Evolutionary conservation across 2,329 filamentous ascomycete genomes (phyloP), one percentile per base, ranked within the genome.

Genomic region (Cladosporium sp.): DNA sequence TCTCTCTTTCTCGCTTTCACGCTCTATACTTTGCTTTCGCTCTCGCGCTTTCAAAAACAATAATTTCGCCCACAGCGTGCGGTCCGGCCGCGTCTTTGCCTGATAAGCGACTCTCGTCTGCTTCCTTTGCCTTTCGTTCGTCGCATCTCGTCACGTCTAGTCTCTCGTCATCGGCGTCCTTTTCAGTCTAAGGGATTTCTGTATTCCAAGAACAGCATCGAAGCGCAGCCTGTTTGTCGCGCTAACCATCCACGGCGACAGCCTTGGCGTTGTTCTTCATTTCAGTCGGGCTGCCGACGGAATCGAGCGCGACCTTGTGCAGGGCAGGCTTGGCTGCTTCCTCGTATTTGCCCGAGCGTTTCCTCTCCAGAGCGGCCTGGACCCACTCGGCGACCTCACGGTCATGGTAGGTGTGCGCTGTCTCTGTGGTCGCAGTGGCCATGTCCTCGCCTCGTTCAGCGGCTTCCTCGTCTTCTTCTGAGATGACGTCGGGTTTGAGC

Each of bases 371-470:
- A 21, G 91, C 90, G 7, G 80, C 82, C 47, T 84, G 85, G 1
- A 97, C 94, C 95, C 95, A 99, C 32, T 87, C 85, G 0, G 92
- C 92, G 5, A 98, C 92, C 76, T 98, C 93, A 44, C 84, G 81
- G 72, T 99, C 94, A 4, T 88, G 78, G 38, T 73, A 73, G 6
- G 67, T 68, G 36, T 72, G 67, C 3, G 72, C 66, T 74, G 73
- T 68, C 69, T 75, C 67, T 69, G 71, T 74, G 69, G 84, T 80
- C 59, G 59, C 70, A 18, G 59, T 59, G 8, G 59, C 49, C 10
- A 68, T 65, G 12, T 70, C 69, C 47, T 69, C 66, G 36, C 65
- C 66, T 4, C 75, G 76, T 58, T 77, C 79, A 6, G 76, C 78
- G 79, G 52, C 85, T 38, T 90, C 88, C 74, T 92, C 90, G 18